Conservation (phyloP, 148 eudicot genomes). For the Chenopodium suecicum region DNA sequence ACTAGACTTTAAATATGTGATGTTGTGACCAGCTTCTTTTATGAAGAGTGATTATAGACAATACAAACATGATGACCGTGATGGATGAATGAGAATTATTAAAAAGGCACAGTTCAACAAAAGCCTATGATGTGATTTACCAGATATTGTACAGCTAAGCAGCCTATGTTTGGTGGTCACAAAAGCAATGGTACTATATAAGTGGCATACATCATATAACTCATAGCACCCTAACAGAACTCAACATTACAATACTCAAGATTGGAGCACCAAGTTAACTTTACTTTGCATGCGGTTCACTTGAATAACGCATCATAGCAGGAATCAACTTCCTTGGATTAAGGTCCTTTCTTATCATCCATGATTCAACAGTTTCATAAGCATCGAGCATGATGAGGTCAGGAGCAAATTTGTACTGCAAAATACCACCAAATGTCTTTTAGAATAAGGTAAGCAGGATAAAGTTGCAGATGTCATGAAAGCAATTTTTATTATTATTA, state of each 20-base stretch:
- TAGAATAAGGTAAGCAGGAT: neutral
- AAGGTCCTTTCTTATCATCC: slow-evolving; percentile 86
- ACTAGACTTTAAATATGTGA: too few species aligned
- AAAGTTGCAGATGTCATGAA: slow-evolving; percentile 1
- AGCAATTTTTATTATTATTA: slow-evolving; percentile 2
- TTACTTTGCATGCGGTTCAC: slow-evolving; percentile 98
- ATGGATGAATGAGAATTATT: too few species aligned
- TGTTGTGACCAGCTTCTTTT: too few species aligned
- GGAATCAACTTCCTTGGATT: slow-evolving; percentile 94
- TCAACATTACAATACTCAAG: neutral
- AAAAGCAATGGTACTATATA: too few species aligned
- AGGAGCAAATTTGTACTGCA: slow-evolving; percentile 98
- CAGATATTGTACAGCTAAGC: too few species aligned
- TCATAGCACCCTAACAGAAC: neutral
- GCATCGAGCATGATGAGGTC: slow-evolving; percentile 99
- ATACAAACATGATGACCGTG: too few species aligned
- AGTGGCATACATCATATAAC: too few species aligned
- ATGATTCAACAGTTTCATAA: slow-evolving; percentile 96
- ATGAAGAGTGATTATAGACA: too few species aligned
- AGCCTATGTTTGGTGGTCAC: too few species aligned
- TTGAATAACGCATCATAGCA: slow-evolving; percentile 99
- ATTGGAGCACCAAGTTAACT: slow-evolving; percentile 6
- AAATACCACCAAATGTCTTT: slow-evolving; percentile 10
- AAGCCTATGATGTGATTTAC: too few species aligned
- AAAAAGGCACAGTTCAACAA: too few species aligned